Percentiles rank a stretch among this genome's conserved stretches.
Evolutionary conservation across 257 asterid genomes (phyloP).

Genomic region (Solanum piurae): DNA sequence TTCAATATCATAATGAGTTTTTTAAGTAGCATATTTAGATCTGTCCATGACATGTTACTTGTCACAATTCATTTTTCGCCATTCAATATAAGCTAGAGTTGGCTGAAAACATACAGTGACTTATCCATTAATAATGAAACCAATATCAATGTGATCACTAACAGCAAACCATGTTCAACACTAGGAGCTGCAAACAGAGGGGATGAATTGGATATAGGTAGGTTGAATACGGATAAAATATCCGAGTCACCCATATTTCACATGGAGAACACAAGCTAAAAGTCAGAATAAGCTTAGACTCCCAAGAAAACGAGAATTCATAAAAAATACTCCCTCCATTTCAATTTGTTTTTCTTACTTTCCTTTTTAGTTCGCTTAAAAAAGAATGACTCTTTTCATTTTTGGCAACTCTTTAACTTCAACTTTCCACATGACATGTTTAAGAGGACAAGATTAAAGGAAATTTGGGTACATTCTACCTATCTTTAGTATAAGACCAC

Average conservation of each 20-base stretch:
- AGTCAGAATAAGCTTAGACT: neutral
- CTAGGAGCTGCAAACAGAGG: neutral
- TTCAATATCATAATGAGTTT: neutral
- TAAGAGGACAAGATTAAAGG: neutral
- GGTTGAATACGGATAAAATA: neutral
- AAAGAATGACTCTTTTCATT: neutral
- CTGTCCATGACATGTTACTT: neutral
- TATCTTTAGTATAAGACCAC: neutral
- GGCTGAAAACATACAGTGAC: neutral
- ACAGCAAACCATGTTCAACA: neutral
- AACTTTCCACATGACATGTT: neutral
- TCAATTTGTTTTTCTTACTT: neutral
- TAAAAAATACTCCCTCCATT: neutral
- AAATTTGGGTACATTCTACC: neutral
- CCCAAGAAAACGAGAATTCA: neutral
- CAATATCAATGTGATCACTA: neutral
- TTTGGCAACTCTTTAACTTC: neutral
- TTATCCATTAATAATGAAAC: neutral
- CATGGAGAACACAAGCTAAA: neutral
- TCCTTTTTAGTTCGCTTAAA: no score
- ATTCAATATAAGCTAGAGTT: neutral
- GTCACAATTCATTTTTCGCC: neutral
- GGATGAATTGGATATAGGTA: neutral
- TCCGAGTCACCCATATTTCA: neutral
- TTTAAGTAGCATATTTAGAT: neutral